Conservation (phyloP, 257 asterid species). For the Petrea volubilis region DNA sequence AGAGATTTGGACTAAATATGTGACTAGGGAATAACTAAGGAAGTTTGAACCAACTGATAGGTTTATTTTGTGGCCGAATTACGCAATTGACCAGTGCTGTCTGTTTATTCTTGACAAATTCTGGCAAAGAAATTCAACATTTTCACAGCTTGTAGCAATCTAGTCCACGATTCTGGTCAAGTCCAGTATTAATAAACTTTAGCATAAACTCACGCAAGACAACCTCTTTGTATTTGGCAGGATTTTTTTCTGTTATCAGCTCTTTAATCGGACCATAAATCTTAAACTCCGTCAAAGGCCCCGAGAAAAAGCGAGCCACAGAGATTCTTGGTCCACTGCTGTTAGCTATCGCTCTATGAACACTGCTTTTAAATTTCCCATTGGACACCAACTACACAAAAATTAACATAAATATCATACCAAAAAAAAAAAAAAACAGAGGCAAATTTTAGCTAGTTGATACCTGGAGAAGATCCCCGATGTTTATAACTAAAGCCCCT, state of each 20-base stretch:
- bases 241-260: slow-evolving; percentile 35
- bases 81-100: too few relatives aligned
- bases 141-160: too few relatives aligned
- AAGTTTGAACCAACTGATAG: too few relatives aligned
- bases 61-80: too few relatives aligned
- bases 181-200: slow-evolving; percentile 28
- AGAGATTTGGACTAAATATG: too few relatives aligned
- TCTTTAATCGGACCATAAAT: slow-evolving; percentile 37
- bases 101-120: too few relatives aligned
- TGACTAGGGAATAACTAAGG: too few relatives aligned
- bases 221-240: slow-evolving; percentile 34
- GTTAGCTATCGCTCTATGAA: slow-evolving; percentile 40
- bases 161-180: slow-evolving; percentile 28
- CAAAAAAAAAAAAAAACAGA: not conserved
- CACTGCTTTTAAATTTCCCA: slow-evolving; percentile 29
- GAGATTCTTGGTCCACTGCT: slow-evolving; percentile 52
- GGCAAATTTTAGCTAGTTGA: not conserved
- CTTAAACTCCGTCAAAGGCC: slow-evolving; percentile 18
- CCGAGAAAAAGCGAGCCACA: slow-evolving; percentile 43
- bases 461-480: slow-evolving; percentile 50
- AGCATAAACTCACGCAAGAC: slow-evolving; percentile 27
- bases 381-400: too few relatives aligned
- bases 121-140: too few relatives aligned
- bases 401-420: not conserved
- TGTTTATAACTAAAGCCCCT: slow-evolving; percentile 36